Base-by-base conservation (phyloP, 176 grass and related monocot genomes). In the Oryza punctata region DNA sequence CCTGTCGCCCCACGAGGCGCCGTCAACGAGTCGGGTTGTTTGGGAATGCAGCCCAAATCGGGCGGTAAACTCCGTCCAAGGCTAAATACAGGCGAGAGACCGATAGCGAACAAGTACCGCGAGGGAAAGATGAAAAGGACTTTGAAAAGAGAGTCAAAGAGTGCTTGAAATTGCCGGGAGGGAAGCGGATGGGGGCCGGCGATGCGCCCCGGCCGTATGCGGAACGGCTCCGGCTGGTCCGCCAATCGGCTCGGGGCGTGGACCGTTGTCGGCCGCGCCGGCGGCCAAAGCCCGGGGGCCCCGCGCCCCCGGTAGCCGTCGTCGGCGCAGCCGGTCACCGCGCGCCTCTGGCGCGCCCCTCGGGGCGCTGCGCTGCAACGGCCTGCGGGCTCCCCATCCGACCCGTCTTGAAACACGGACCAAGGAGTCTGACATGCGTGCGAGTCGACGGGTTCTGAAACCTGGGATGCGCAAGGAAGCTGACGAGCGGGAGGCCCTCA, bases 321-420 rank as follows among this genome's bases (percentile, higher is more conserved):
- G 44, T 46, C 44, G 44, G 44, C 44, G 44, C 44, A 1, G 44
- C 44, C 44, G 44, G 44, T 46, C 3, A 46, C 44, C 44, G 3
- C 44, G 44, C 44, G 44, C 44, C 44, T 46, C 44, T 14, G 44
- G 44, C 44, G 44, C 44, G 44, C 44, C 44, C 44, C 44, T 49
- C 46, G 46, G 46, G 46, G 47, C 47, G 47, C 47, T 3, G 47
- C 47, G 47, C 4, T 1, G 47, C 47, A 4, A 18, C 47, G 47
- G 47, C 47, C 47, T 50, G 46, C 46, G 81, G 80, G 87, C 74
- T 88, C 87, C 87, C 87, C 87, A 84, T 88, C 69, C 78, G 81
- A 92, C 92, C 92, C 81, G 43, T 94, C 87, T 94, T 91, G 85
- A 94, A 94, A 92, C 86, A 92, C 72, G 83, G 80, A 95, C 87